Conservation (phyloP, 768 basidiomycete species). For the Grammothele lineata region DNA sequence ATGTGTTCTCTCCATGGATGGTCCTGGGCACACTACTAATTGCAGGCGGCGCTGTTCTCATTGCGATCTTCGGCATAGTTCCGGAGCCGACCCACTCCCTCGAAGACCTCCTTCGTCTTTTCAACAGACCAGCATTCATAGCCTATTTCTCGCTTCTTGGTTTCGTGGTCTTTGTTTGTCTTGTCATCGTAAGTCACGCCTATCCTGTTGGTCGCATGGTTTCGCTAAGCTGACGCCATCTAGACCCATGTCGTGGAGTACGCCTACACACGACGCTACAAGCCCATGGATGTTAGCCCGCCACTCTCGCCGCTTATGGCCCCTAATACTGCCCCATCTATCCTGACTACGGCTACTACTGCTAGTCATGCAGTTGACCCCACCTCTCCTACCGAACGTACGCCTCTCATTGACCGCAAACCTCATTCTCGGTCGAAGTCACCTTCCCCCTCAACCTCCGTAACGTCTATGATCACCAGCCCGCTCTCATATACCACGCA, state of each 20-base stretch:
- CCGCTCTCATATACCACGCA: conserved; percentile 17
- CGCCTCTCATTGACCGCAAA: conserved; percentile 49
- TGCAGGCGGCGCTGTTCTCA: conserved; percentile 82
- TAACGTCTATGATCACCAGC: conserved; percentile 20
- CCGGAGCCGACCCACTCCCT: conserved; percentile 83
- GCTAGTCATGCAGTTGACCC: conserved; percentile 23
- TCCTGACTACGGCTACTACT: conserved; percentile 31
- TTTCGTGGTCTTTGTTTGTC: conserved; percentile 50
- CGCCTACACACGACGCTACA: conserved; percentile 42
- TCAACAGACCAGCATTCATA: conserved; percentile 72
- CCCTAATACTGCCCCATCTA: conserved; percentile 31
- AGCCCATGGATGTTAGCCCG: conserved; percentile 27
- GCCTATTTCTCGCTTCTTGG: conserved; percentile 77
- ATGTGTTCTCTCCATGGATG: conserved; percentile 82
- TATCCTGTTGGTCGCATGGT: neutral
- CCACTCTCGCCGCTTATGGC: conserved; percentile 34
- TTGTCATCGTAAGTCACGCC: conserved; percentile 53
- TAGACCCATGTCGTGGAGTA: conserved; percentile 77
- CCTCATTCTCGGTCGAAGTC: conserved; percentile 28
- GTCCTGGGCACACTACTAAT: conserved; percentile 84
- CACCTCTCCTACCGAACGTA: conserved; percentile 39
- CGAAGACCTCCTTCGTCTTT: conserved; percentile 77
- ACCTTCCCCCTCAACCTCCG: conserved; percentile 16
- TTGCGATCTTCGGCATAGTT: conserved; percentile 90
- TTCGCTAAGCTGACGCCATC: neutral